Evolutionary conservation across 2,329 filamentous ascomycete species (phyloP).

Genomic region (Podosphaera fusca): DNA sequence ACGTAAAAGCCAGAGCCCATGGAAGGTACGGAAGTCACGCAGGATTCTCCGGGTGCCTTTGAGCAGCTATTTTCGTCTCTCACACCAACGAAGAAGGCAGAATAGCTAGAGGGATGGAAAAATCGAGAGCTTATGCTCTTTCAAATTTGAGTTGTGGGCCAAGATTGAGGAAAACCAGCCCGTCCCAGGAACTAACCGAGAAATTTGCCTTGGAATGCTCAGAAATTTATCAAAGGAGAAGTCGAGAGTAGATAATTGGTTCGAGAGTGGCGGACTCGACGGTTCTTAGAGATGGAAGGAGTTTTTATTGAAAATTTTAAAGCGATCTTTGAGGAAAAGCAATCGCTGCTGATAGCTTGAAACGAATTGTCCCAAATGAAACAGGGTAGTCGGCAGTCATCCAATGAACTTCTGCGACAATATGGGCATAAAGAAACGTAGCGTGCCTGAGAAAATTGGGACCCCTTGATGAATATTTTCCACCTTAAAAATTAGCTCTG

Average conservation of each 20-base stretch:
- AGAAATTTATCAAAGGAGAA: background rate
- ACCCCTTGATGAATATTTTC: background rate
- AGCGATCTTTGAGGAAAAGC: background rate
- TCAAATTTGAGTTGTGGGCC: background rate
- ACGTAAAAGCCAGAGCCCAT: too few species aligned
- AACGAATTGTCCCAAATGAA: background rate
- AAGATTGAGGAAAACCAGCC: background rate
- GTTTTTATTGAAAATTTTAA: background rate
- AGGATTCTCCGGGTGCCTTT: too few species aligned
- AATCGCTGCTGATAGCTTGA: background rate
- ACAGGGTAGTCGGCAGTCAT: background rate
- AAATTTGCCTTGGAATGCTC: background rate
- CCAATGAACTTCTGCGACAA: background rate
- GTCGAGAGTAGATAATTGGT: background rate
- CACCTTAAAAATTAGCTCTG: background rate
- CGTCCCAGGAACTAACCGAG: background rate
- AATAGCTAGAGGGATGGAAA: background rate
- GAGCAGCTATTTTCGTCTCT: background rate
- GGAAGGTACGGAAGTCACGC: too few species aligned
- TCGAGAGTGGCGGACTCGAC: background rate
- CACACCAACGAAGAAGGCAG: background rate
- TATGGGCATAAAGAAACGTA: background rate
- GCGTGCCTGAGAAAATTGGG: background rate
- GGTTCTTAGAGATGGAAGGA: background rate
- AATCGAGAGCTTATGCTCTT: background rate